A percentile compares a stretch with the other conserved stretches of the same genome.
These are phyloP conservation scores for Sporothrix luriei DNA, from an alignment of 2,329 filamentous ascomycete species.

Conservation along the genomic window DNA sequence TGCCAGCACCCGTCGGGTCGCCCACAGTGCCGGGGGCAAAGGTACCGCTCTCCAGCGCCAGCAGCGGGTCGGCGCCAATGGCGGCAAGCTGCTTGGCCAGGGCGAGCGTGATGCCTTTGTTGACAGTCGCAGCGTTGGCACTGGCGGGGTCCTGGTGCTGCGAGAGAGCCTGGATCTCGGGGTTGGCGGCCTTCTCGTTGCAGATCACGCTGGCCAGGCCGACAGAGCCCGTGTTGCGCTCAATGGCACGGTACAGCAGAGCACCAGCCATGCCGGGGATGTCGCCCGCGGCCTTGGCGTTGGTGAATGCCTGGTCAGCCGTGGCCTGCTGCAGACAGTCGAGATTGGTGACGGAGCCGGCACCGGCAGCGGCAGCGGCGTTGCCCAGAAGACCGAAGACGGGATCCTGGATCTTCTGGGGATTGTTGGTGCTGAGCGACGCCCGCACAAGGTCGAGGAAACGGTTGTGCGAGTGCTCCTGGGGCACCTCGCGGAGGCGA, in stretches of 20 bases:
- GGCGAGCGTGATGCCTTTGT: conserved; percentile 63
- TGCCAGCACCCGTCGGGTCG: conserved; percentile 51
- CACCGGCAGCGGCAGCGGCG: conserved; percentile 43
- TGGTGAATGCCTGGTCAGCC: conserved; percentile 64
- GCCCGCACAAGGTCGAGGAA: conserved; percentile 47
- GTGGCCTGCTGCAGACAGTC: conserved; percentile 62
- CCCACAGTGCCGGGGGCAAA: conserved; percentile 59
- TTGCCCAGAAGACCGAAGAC: conserved; percentile 57
- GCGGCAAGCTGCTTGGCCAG: conserved; percentile 62
- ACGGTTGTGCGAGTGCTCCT: conserved; percentile 55
- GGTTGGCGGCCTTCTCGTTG: conserved; percentile 59
- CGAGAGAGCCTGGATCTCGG: conserved; percentile 64
- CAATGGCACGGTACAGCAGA: conserved; percentile 57
- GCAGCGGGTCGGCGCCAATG: conserved; percentile 63
- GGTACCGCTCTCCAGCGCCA: conserved; percentile 64
- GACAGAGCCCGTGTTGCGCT: conserved; percentile 63
- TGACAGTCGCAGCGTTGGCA: conserved; percentile 52
- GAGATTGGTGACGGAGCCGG: conserved; percentile 46
- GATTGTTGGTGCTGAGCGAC: conserved; percentile 52
- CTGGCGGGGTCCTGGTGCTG: conserved; percentile 71
- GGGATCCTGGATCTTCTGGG: conserved; percentile 50
- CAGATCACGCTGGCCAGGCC: conserved; percentile 62
- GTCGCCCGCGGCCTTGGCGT: conserved; percentile 59
- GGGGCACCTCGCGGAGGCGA: conserved; percentile 52
- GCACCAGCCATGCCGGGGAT: conserved; percentile 56